These are phyloP conservation scores for Penicillium sp. DNA, from an alignment of 2,329 filamentous ascomycete genomes.

Conservation along the genomic window DNA sequence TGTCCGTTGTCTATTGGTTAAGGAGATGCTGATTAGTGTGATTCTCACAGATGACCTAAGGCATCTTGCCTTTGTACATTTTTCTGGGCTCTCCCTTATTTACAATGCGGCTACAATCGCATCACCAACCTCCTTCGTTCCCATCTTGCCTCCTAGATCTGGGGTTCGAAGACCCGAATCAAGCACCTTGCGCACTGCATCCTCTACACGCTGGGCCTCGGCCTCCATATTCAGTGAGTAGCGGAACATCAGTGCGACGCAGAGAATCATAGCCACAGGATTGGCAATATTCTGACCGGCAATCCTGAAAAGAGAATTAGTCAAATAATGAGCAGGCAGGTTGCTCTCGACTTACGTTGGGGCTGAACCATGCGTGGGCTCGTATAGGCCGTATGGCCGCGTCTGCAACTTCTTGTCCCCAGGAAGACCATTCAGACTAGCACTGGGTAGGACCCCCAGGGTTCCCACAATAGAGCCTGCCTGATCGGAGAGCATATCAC, in stretches of 20 bases:
- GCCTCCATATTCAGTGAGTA: slow-evolving; percentile 75
- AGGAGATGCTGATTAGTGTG: not conserved
- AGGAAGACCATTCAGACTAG: slow-evolving; percentile 74
- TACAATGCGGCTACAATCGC: slow-evolving; percentile 66
- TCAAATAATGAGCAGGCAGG: too few species aligned
- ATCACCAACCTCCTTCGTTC: slow-evolving; percentile 69
- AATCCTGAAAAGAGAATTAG: slow-evolving; percentile 56
- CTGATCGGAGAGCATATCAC: slow-evolving; percentile 89
- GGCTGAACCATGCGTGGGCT: slow-evolving; percentile 73
- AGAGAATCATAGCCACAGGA: slow-evolving; percentile 82
- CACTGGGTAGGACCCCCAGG: slow-evolving; percentile 77
- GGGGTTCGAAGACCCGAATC: slow-evolving; percentile 70
- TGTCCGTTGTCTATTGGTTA: too few species aligned
- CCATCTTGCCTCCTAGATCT: slow-evolving; percentile 70
- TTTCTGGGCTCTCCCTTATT: not conserved
- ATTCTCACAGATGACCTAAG: not conserved
- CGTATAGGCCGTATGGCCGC: slow-evolving; percentile 81
- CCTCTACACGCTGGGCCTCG: slow-evolving; percentile 71
- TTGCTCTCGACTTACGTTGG: slow-evolving; percentile 27
- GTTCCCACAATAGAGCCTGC: slow-evolving; percentile 83
- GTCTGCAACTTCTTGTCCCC: slow-evolving; percentile 59
- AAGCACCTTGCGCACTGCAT: slow-evolving; percentile 69
- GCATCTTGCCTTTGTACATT: not conserved
- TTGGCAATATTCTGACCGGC: slow-evolving; percentile 82
- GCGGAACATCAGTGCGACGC: slow-evolving; percentile 85